A percentile compares a stretch with the other conserved stretches of the same genome.
Evolutionary conservation across 2,329 filamentous ascomycete species (phyloP).

Genomic region (Beauveria brongniartii): DNA sequence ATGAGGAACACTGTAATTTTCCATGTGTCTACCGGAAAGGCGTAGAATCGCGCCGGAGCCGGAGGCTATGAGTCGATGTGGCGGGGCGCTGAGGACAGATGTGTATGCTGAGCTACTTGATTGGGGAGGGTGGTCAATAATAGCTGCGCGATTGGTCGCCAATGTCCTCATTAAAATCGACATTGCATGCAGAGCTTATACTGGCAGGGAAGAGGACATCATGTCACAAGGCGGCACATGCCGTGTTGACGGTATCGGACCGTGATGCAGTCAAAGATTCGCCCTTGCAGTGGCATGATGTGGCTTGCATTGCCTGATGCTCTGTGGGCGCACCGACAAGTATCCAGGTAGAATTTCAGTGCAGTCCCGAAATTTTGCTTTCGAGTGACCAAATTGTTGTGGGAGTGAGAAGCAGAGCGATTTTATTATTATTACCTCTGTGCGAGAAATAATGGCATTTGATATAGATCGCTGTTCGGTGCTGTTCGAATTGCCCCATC

Average conservation of each 20-base stretch:
- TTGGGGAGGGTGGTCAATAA: conserved; percentile 1
- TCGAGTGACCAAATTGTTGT: too few relatives aligned
- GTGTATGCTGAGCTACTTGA: not conserved
- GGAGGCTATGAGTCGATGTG: conserved; percentile 7
- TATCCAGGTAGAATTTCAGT: too few relatives aligned
- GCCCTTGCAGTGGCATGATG: not conserved
- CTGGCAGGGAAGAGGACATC: not conserved
- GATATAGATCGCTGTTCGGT: too few relatives aligned
- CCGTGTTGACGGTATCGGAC: not conserved
- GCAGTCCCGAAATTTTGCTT: too few relatives aligned
- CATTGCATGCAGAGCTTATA: not conserved
- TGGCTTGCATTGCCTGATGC: not conserved
- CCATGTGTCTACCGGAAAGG: not conserved
- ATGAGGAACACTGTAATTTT: not conserved
- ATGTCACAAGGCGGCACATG: not conserved
- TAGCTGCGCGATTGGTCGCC: conserved; percentile 4
- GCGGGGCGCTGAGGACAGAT: not conserved
- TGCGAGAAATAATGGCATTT: too few relatives aligned
- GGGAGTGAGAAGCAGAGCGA: too few relatives aligned
- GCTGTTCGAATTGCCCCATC: too few relatives aligned
- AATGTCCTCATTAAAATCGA: not conserved
- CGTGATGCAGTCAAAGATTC: not conserved
- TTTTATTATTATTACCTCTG: too few relatives aligned
- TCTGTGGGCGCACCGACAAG: not conserved
- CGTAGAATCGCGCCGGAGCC: not conserved